These are phyloP conservation scores for Pleurotus giganteus DNA, from an alignment of 768 basidiomycete genomes.

Conservation along the genomic window DNA sequence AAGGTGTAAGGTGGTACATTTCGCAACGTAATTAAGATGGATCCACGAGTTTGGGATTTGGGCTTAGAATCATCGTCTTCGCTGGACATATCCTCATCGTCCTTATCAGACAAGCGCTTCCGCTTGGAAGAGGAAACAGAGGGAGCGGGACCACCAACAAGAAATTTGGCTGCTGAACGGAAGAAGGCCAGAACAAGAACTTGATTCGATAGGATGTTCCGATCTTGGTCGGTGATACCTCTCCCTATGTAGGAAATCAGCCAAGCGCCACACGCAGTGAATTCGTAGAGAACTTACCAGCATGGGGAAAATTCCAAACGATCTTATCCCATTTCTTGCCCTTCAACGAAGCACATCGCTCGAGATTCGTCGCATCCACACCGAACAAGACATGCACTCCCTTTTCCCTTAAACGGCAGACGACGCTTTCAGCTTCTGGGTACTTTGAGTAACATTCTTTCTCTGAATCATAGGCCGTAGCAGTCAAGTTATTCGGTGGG, in stretches of 20 bases:
- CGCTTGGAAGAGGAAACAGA: conserved; percentile 35
- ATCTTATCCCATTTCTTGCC: conserved; percentile 72
- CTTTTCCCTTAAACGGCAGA: conserved; percentile 47
- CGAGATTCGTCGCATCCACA: conserved; percentile 81
- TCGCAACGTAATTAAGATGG: conserved; percentile 81
- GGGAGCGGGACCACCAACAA: conserved; percentile 59
- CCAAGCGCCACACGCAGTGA: neutral
- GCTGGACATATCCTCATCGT: conserved; percentile 19
- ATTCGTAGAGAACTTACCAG: conserved; percentile 51
- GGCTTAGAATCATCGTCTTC: conserved; percentile 14
- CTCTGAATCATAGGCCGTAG: conserved; percentile 85
- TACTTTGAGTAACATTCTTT: conserved; percentile 80
- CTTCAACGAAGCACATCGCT: conserved; percentile 54
- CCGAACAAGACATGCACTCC: conserved; percentile 76
- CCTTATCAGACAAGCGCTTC: conserved; percentile 32
- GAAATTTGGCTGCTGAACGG: conserved; percentile 61
- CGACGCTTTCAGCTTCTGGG: conserved; percentile 62
- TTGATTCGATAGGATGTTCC: conserved; percentile 91
- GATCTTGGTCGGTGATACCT: conserved; percentile 90
- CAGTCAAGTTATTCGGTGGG: conserved; percentile 67
- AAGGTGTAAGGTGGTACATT: conserved; percentile 85
- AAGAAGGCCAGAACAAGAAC: conserved; percentile 79
- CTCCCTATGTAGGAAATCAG: conserved; percentile 48
- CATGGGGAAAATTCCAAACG: conserved; percentile 97
- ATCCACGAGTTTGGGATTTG: conserved; percentile 48